Evolutionary conservation across 1,284 basidiomycete genomes (phyloP).

Genomic region (Naganishia sp.): DNA sequence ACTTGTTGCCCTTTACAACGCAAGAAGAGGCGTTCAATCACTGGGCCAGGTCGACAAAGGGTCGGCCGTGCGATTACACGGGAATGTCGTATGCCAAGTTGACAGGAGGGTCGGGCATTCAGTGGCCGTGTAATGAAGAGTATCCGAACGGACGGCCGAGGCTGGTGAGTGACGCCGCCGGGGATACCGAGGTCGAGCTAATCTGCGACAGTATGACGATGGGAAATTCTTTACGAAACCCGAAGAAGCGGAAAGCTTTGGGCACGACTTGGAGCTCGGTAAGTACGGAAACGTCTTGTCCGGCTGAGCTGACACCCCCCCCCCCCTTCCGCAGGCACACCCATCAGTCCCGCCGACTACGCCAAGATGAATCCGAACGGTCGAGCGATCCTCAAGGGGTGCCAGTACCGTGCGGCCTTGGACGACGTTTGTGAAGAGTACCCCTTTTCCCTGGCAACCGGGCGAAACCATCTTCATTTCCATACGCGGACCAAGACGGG

Average conservation of each 20-base stretch:
- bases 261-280: conserved; percentile 21
- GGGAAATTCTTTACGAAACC: conserved; percentile 30
- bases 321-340: conserved; percentile 30
- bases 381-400: conserved; percentile 29
- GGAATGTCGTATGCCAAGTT: conserved; percentile 32
- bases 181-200: neutral
- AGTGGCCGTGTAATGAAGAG: conserved; percentile 32
- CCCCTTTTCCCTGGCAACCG: conserved; percentile 29
- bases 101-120: conserved; percentile 32
- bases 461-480: conserved; percentile 33
- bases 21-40: conserved; percentile 30
- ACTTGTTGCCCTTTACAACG: conserved; percentile 25
- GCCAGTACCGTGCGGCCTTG: conserved; percentile 26
- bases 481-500: conserved; percentile 33
- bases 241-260: conserved; percentile 32
- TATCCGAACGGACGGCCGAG: conserved; percentile 21
- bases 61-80: conserved; percentile 32
- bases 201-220: conserved; percentile 23
- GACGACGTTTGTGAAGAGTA: conserved; percentile 29
- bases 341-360: conserved; percentile 32
- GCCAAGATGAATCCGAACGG: conserved; percentile 31
- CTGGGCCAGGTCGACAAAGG: conserved; percentile 30
- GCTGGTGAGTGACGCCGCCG: neutral
- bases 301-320: no score
- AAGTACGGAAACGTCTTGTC: neutral